Evolutionary conservation across 2,329 filamentous ascomycete species (phyloP), one percentile per base, ranked within the genome.

Genomic region (Monilinia aucupariae): DNA sequence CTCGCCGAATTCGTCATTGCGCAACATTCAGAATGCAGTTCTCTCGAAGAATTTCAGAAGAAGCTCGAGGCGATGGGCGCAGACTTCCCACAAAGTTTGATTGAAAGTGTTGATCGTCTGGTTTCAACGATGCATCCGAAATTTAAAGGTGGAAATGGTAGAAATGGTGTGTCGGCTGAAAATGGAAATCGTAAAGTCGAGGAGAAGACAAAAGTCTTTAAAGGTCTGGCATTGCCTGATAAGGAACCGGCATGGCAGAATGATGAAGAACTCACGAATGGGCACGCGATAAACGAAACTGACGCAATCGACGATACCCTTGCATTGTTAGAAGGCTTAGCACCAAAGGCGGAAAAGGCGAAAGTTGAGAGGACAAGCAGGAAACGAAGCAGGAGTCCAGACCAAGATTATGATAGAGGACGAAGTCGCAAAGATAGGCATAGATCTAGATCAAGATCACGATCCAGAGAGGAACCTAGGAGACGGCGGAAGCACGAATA

Each of bases 1-100:
- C 85, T 99, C 32, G 92, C 94, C 70, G 94, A 99, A 76, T 99
- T 96, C 74, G 86, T 99, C 71, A 96, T 99, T 73, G 90, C 90
- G 66, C 89, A 96, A 74, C 91, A 96, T 71, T 77, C 88, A 74
- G 85, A 92, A 82, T 89, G 86, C 78, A 82, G 80, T 59, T 83
- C 82, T 34, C 80, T 90, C 63, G 76, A 82, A 59, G 86, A 89
- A 34, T 99, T 97, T 79, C 89, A 89, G 78, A 79, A 80, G 68
- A 85, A 85, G 73, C 81, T 97, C 68, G 84, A 87, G 68, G 84
- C 81, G 37, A 86, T 96, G 76, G 90, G 89, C 62, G 90, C 88
- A 66, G 92, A 84, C 32, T 62, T 97, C 68, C 91, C 92, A 0
- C 82, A 85, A 62, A 96, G 90, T 77, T 79, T 99, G 70, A 83